Conservation (phyloP, 2,329 filamentous ascomycete species). For the Blastomyces percursus region DNA sequence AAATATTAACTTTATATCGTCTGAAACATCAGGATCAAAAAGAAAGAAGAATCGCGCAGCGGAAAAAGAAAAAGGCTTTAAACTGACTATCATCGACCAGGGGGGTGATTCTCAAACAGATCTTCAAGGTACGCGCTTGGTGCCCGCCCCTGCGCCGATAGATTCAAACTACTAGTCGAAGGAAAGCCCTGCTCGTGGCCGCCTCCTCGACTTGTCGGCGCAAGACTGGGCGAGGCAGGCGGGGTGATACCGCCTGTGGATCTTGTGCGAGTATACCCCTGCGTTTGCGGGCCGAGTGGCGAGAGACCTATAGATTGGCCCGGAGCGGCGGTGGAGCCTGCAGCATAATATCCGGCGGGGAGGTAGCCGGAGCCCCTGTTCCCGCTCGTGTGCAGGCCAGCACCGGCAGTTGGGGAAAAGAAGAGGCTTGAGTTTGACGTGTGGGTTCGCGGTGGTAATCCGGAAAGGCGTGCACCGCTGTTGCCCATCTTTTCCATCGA, state of each 20-base stretch:
- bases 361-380: constrained; percentile 67
- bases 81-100: not conserved
- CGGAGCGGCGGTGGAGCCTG: constrained; percentile 44
- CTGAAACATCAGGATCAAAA: not conserved
- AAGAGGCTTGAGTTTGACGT: constrained; percentile 66
- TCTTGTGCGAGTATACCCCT: constrained; percentile 40
- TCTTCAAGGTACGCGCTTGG: constrained; percentile 88
- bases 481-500: constrained; percentile 43
- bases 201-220: constrained; percentile 32
- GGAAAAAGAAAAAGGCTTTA: not conserved
- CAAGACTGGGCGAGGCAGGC: constrained; percentile 53
- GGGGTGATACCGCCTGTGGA: constrained; percentile 45
- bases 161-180: constrained; percentile 50
- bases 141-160: constrained; percentile 59
- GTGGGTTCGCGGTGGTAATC: constrained; percentile 28
- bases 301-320: constrained; percentile 46
- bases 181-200: constrained; percentile 20
- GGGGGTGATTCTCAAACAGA: constrained; percentile 56
- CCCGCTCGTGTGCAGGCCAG: constrained; percentile 43
- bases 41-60: not conserved
- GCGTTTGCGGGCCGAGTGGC: constrained; percentile 50
- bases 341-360: constrained; percentile 82
- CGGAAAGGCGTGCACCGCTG: constrained; percentile 26
- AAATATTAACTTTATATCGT: not conserved
- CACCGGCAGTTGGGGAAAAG: constrained; percentile 82